Base-by-base conservation (phyloP, 2,329 filamentous ascomycete species). In the Microcyclosporella mali region DNA sequence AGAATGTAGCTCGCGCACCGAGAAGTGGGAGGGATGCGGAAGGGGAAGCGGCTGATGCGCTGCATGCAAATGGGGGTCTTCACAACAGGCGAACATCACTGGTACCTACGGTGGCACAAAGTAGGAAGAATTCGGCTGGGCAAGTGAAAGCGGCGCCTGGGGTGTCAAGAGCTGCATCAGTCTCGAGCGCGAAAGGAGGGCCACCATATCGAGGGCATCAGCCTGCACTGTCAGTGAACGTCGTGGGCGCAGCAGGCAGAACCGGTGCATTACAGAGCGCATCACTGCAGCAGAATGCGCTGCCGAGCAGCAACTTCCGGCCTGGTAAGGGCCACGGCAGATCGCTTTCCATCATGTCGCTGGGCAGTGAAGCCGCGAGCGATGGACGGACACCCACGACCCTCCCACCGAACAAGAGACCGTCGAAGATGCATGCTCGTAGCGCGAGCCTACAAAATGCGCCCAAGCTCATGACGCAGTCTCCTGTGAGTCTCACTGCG, bases 371-470 rank as follows among this genome's bases (percentile, higher is more conserved):
- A 49, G 56, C 56, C 1, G 58, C 60, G 3, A 55, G 50, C 36
- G 57, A 59, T 17, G 37, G 40, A 4, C 44, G 50, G 28, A 33
- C 47, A 18, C 52, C 50, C 4, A 35, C 43, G 18, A 36, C 43
- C 27, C 40, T 43, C 12, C 19, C 40, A 10, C 12, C 43, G 7
- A 53, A 58, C 8, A 59, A 61, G 39, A 73, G 78, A 40, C 75
- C 78, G 15, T 61, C 59, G 14, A 79, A 79, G 55, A 78, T 82
- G 3, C 88, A 95, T 70, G 79, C 74, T 36, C 77, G 88, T 40
- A 88, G 88, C 29, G 79, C 86, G 17, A 95, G 88, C 69, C 68
- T 94, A 46, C 88, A 94, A 62, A 83, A 90, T 52, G 62, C 79
- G 50, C 71, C 80, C 35, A 72, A 42, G 37, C 43, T 50, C 18